Percentiles rank a stretch among this genome's conserved stretches.
Evolutionary conservation across 768 basidiomycete species (phyloP).

Genomic region (Lentinula boryana): DNA sequence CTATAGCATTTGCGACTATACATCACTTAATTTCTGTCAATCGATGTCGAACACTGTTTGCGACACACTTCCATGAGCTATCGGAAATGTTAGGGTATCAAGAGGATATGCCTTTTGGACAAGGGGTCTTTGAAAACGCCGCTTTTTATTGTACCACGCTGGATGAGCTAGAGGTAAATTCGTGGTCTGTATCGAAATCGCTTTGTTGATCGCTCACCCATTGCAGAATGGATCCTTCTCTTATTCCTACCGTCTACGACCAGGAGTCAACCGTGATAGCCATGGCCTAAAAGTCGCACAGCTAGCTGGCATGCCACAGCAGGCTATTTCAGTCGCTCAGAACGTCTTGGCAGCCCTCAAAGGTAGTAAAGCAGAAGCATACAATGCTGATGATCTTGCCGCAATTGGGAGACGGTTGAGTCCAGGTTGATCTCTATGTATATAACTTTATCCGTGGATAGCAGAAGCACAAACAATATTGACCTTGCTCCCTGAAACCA

Average conservation of each 20-base stretch:
- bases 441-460: background rate
- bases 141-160: slow-evolving; percentile 90
- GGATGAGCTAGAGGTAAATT: slow-evolving; percentile 65
- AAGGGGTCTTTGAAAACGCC: slow-evolving; percentile 51
- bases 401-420: slow-evolving; percentile 24
- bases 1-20: slow-evolving; percentile 88
- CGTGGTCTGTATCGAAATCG: background rate
- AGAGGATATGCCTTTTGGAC: slow-evolving; percentile 28
- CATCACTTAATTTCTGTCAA: slow-evolving; percentile 74
- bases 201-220: background rate
- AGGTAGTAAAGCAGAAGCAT: slow-evolving; percentile 14
- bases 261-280: slow-evolving; percentile 86
- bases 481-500: too few relatives aligned
- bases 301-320: slow-evolving; percentile 74
- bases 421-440: background rate
- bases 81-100: slow-evolving; percentile 74
- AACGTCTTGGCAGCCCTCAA: slow-evolving; percentile 40
- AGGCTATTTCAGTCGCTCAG: slow-evolving; percentile 56
- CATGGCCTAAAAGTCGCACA: slow-evolving; percentile 89
- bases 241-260: slow-evolving; percentile 75
- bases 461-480: too few relatives aligned
- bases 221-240: slow-evolving; percentile 69
- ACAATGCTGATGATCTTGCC: slow-evolving; percentile 21
- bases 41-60: slow-evolving; percentile 82
- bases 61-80: slow-evolving; percentile 97